Conservation (phyloP, 1,139 yeast genomes). For the Magnusiomyces tetraspermus region DNA sequence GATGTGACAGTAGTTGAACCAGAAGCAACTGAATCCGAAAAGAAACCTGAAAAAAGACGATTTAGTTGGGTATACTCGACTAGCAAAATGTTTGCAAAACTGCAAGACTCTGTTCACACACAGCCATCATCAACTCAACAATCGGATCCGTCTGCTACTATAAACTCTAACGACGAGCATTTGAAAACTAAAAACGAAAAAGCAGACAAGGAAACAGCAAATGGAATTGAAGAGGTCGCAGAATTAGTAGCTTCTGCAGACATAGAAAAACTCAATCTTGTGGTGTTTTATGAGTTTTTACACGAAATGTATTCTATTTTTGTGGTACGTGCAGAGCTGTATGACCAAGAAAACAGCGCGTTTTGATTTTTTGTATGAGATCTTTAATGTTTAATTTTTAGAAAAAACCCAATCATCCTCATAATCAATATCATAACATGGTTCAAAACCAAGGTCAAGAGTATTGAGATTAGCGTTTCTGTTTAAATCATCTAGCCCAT, state of each 20-base stretch:
- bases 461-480: conserved; percentile 4
- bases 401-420: no score
- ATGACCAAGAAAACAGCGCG: not conserved
- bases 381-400: no score
- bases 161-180: no score
- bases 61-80: not conserved
- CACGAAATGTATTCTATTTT: not conserved
- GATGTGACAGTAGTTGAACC: not conserved
- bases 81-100: not conserved
- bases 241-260: not conserved
- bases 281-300: not conserved
- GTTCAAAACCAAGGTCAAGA: not conserved
- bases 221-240: no score
- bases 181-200: no score
- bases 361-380: no score
- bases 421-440: conserved; percentile 15
- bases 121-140: no score
- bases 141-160: no score
- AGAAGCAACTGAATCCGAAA: no score
- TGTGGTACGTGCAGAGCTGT: not conserved
- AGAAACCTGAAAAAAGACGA: not conserved
- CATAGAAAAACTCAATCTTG: not conserved
- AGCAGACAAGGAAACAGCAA: no score
- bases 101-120: not conserved
- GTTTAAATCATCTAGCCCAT: not conserved